Evolutionary conservation across 768 basidiomycete species (phyloP).

Genomic region (Suillus tomentosus): DNA sequence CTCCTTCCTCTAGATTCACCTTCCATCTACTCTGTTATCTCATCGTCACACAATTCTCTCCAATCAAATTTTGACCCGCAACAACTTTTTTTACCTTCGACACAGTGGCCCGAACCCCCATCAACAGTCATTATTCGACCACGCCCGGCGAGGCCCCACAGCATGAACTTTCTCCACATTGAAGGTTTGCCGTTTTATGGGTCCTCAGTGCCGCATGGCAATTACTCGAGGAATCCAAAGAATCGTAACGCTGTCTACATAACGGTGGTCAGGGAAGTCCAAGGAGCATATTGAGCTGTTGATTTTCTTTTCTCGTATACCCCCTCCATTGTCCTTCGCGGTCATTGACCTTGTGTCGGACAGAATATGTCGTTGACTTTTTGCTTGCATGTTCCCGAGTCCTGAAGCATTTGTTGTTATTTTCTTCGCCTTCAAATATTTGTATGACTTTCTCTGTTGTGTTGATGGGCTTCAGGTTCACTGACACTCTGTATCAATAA

Average conservation of each 20-base stretch:
- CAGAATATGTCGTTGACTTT: background rate
- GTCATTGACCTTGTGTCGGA: background rate
- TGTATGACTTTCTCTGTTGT: background rate
- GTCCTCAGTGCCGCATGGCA: constrained; percentile 7
- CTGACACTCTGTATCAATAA: background rate
- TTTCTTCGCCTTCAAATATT: background rate
- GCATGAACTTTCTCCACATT: constrained; percentile 6
- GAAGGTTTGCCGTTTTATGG: constrained; percentile 11
- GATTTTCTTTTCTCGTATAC: background rate
- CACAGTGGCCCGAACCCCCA: constrained; percentile 28
- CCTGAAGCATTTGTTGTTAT: background rate
- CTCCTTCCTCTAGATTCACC: constrained; percentile 29
- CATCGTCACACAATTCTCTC: constrained; percentile 37
- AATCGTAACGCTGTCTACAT: constrained; percentile 40
- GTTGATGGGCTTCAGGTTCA: background rate
- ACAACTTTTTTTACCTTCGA: constrained; percentile 12
- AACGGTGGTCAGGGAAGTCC: constrained; percentile 45
- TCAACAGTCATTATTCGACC: constrained; percentile 18
- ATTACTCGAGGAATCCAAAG: background rate
- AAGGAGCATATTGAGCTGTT: background rate
- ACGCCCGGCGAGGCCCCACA: constrained; percentile 11
- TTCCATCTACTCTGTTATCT: constrained; percentile 19
- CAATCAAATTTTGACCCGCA: constrained; percentile 29
- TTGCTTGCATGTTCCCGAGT: background rate
- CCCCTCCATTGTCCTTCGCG: background rate